Base-by-base conservation (phyloP, 1,284 basidiomycete genomes). In the Moesziomyces sp. region DNA sequence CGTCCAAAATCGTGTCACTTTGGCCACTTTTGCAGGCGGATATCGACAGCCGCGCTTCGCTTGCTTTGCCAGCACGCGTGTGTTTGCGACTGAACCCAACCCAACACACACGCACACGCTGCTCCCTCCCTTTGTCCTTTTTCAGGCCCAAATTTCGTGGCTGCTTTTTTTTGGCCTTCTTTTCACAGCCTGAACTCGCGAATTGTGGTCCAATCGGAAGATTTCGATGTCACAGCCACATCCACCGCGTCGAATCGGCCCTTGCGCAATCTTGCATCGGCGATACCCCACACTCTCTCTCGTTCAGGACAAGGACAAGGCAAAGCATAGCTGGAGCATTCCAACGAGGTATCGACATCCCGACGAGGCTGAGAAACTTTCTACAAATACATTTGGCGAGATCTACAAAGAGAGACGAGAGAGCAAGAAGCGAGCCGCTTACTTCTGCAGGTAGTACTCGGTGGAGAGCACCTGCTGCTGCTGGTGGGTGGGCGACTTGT, bases 401-500 rank as follows among this genome's bases (percentile, higher is more conserved):
- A 34, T 34, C 30, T 34, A 34, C 16, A 40, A 24, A 53, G 19
- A 30, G 42, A 26, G 1, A n/a, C n/a, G 47, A 14, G 47, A 30
- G 9, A 30, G 9, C 4, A 3, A 46, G 19, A 9, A 46, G 14
- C 1, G n/a, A n/a, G 8, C 38, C 30, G 35, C 11, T 53, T 38
- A 74, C 66, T 74, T 74, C n/a, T 69, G 48, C n/a, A 62, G 40
- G 46, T 74, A 66, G 56, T 74, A 69, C 7, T 73, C 63, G 18
- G 49, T 43, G 46, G 30, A 51, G 40, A 44, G 10, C 45, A 62
- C 58, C 49, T 69, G 45, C 43, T 59, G 56, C 46, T 60, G 35
- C 14, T 26, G 50, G 18, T 40, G 46, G 10, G 42, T 28, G 11
- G 38, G 11, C 11, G 18, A 35, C 49, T 69, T 63, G 49, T 42